A percentile compares a stretch with the other conserved stretches of the same genome.
Conservation (phyloP, 176 grass and related monocot species). For the Thinopyrum elongatum region DNA sequence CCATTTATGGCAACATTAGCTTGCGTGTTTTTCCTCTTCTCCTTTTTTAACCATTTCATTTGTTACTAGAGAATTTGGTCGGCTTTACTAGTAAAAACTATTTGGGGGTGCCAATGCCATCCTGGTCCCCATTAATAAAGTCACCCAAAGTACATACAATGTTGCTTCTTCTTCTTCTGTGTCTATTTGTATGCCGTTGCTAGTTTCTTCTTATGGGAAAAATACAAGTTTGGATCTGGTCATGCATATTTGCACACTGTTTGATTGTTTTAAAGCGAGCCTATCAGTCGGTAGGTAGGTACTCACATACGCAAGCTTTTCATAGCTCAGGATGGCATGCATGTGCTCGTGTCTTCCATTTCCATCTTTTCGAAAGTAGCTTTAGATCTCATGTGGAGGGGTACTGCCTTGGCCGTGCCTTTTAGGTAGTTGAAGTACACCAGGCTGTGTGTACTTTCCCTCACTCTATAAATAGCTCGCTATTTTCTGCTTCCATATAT, state of each 20-base stretch:
- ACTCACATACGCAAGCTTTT: conserved; percentile 2
- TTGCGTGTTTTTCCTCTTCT: conserved; percentile 26
- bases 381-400: conserved; percentile 14
- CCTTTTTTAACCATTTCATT: conserved; percentile 46
- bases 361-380: conserved; percentile 21
- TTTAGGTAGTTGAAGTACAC: background rate
- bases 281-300: conserved; percentile 2
- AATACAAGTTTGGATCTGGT: conserved; percentile 21
- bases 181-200: background rate
- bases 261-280: conserved; percentile 14
- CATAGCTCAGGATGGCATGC: background rate
- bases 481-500: conserved; percentile 12
- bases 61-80: conserved; percentile 46
- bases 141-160: conserved; percentile 41
- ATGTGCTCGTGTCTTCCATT: conserved; percentile 19
- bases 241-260: background rate
- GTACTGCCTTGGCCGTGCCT: background rate
- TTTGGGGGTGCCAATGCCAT: conserved; percentile 32
- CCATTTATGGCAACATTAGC: conserved; percentile 63
- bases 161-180: background rate
- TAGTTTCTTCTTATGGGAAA: background rate
- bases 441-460: background rate
- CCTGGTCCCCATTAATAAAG: conserved; percentile 52
- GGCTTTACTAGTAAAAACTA: conserved; percentile 44
- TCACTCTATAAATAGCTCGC: background rate